These are phyloP conservation scores for Pichia thaimueangensis DNA, from an alignment of 805 yeast genomes.

Conservation along the genomic window DNA sequence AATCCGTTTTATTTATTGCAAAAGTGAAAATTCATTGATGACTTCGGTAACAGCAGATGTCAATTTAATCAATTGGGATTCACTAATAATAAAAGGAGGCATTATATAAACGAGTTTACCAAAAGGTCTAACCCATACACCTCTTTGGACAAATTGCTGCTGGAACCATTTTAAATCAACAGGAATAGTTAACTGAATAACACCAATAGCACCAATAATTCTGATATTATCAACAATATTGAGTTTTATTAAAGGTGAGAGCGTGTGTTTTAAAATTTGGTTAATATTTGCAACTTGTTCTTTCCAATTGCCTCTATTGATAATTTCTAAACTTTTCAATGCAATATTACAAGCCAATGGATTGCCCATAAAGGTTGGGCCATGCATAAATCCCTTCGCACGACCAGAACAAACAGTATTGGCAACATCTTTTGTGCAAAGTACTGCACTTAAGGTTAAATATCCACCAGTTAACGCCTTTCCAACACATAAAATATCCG, in stretches of 20 bases:
- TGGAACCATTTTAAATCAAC: slow-evolving; percentile 12
- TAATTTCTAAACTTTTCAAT: slow-evolving; percentile 9
- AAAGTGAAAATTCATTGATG: neutral
- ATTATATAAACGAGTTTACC: slow-evolving; percentile 11
- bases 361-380: slow-evolving; percentile 14
- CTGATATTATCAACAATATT: slow-evolving; percentile 8
- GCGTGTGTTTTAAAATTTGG: neutral
- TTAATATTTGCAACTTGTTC: slow-evolving; percentile 5
- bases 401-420: slow-evolving; percentile 7
- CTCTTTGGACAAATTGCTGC: slow-evolving; percentile 8
- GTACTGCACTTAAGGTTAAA: slow-evolving; percentile 13
- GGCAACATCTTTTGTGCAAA: slow-evolving; percentile 10
- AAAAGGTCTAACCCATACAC: slow-evolving; percentile 13
- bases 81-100: slow-evolving; percentile 8
- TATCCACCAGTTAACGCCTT: slow-evolving; percentile 43
- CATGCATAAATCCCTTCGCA: slow-evolving; percentile 11
- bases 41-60: slow-evolving; percentile 2
- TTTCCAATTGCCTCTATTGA: slow-evolving; percentile 7
- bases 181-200: slow-evolving; percentile 4
- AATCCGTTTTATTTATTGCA: neutral
- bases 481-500: slow-evolving; percentile 43
- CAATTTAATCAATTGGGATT: neutral
- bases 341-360: slow-evolving; percentile 11
- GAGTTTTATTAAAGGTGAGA: neutral
- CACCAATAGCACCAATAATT: slow-evolving; percentile 11